A percentile compares a stretch with the other conserved stretches of the same genome.
phyloP scores from a whole-genome alignment of 108 stramenopile species.

The Nitzschia palea region DNA sequence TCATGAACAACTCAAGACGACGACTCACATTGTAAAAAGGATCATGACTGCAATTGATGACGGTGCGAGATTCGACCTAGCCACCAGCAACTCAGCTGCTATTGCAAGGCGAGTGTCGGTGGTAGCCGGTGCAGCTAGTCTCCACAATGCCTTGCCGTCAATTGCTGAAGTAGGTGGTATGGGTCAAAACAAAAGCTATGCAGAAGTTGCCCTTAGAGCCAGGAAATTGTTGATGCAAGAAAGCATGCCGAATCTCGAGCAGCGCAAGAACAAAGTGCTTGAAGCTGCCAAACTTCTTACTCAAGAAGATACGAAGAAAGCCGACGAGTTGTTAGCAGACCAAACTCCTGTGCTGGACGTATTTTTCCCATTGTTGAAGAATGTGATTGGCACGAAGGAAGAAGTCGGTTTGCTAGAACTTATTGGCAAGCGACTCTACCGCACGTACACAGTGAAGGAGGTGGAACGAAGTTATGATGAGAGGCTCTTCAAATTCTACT shows the following conservation, averaged over 20 bases:
- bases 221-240: slow-evolving; percentile 90
- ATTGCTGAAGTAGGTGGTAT: slow-evolving; percentile 93
- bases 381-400: slow-evolving; percentile 40
- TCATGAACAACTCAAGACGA: slow-evolving; percentile 77
- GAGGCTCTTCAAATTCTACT: slow-evolving; percentile 66
- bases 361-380: slow-evolving; percentile 76
- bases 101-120: slow-evolving; percentile 56
- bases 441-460: slow-evolving; percentile 74
- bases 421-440: slow-evolving; percentile 81
- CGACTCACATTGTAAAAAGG: slow-evolving; percentile 65
- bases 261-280: slow-evolving; percentile 60
- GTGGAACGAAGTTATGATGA: slow-evolving; percentile 51
- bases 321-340: slow-evolving; percentile 73
- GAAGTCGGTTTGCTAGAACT: slow-evolving; percentile 79
- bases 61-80: slow-evolving; percentile 56
- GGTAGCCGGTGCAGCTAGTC: slow-evolving; percentile 73
- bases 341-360: slow-evolving; percentile 85
- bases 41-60: slow-evolving; percentile 87
- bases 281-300: slow-evolving; percentile 55
- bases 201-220: slow-evolving; percentile 76
- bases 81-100: slow-evolving; percentile 38
- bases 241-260: slow-evolving; percentile 87
- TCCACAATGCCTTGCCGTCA: slow-evolving; percentile 77
- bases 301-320: slow-evolving; percentile 40
- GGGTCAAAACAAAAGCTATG: slow-evolving; percentile 73